Evolutionary conservation across 805 yeast species (phyloP).

Genomic region (Blastobotrys terrestris): DNA sequence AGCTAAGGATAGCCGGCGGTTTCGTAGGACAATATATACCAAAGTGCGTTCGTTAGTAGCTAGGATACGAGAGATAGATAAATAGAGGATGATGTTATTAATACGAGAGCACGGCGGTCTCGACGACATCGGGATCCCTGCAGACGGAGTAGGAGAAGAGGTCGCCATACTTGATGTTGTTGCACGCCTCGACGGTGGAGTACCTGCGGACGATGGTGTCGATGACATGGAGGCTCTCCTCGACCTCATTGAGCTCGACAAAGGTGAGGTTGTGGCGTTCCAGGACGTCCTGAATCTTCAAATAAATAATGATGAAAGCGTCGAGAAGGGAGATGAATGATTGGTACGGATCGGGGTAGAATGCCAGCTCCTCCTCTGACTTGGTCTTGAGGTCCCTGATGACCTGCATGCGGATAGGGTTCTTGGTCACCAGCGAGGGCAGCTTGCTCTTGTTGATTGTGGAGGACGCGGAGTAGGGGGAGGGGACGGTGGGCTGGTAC

Average conservation of each 20-base stretch:
- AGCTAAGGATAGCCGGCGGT: too few species aligned
- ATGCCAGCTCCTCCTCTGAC: conserved; percentile 14
- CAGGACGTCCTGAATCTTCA: conserved; percentile 1
- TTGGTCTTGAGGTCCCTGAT: conserved; percentile 4
- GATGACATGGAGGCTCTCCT: conserved; percentile 4
- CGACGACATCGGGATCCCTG: neutral
- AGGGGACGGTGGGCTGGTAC: neutral
- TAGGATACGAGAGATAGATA: neutral
- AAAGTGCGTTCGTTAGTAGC: too few species aligned
- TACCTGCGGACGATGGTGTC: conserved; percentile 2
- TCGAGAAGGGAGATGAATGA: conserved; percentile 15
- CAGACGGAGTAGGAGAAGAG: neutral
- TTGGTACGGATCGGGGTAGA: conserved; percentile 16
- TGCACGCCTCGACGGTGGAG: neutral
- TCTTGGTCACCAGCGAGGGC: conserved; percentile 1
- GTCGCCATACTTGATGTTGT: neutral
- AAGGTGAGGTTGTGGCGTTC: conserved; percentile 1
- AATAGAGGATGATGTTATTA: neutral
- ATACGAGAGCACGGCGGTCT: neutral
- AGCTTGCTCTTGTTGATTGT: neutral
- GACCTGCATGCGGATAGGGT: conserved; percentile 4
- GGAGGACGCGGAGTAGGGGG: neutral
- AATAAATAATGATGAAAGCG: conserved; percentile 7
- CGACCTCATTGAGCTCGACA: conserved; percentile 4
- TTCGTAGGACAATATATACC: too few species aligned